Percentiles rank a stretch among this genome's conserved stretches.
phyloP scores from a whole-genome alignment of 768 basidiomycete genomes.

The Lepiota brunneoincarnata region DNA sequence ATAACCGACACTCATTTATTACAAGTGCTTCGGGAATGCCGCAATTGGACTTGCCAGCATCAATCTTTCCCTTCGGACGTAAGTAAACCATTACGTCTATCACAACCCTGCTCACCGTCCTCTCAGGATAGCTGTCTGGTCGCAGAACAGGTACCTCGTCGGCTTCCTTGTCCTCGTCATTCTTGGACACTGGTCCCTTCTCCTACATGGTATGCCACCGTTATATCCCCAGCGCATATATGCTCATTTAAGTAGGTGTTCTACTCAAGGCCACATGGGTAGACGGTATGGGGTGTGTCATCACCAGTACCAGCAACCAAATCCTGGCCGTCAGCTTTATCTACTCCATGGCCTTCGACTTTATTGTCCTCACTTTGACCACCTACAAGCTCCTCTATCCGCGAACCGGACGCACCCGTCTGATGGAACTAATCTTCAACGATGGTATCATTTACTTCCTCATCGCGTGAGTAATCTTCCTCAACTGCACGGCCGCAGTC shows the following conservation, averaged over 20 bases:
- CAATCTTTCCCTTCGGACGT: constrained; percentile 70
- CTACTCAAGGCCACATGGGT: constrained; percentile 60
- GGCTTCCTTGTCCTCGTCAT: constrained; percentile 52
- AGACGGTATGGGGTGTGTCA: constrained; percentile 47
- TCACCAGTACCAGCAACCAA: constrained; percentile 54
- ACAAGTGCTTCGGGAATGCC: constrained; percentile 55
- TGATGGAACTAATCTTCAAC: constrained; percentile 65
- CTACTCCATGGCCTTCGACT: constrained; percentile 73
- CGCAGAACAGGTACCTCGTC: constrained; percentile 51
- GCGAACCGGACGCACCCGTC: constrained; percentile 44
- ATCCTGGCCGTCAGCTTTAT: constrained; percentile 67
- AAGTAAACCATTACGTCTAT: constrained; percentile 23
- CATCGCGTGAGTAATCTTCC: constrained; percentile 51
- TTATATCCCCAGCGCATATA: neutral
- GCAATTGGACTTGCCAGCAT: constrained; percentile 70
- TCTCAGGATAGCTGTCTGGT: constrained; percentile 71
- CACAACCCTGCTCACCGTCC: neutral
- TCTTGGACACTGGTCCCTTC: constrained; percentile 69
- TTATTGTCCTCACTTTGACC: constrained; percentile 58
- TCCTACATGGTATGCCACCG: constrained; percentile 53
- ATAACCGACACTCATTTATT: neutral
- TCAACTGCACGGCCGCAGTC: neutral
- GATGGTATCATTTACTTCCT: constrained; percentile 73
- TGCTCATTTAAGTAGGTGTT: constrained; percentile 36
- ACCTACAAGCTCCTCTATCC: constrained; percentile 56